A percentile compares a stretch with the other conserved stretches of the same genome.
Evolutionary conservation across 495 filamentous ascomycete genomes (phyloP).

Genomic region (Lophium mytilinum): DNA sequence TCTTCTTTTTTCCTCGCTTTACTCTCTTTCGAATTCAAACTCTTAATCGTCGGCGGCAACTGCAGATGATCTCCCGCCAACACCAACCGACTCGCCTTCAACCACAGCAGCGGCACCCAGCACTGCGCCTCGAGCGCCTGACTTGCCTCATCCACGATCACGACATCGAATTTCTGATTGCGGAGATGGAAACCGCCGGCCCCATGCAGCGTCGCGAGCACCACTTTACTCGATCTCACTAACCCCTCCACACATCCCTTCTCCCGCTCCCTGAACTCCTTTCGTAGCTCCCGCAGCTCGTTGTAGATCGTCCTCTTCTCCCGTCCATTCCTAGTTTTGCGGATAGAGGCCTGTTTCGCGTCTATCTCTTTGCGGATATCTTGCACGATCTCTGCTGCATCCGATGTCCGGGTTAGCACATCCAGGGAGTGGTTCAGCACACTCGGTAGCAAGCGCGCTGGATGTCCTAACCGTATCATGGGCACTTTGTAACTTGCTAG

Average conservation of each 20-base stretch:
- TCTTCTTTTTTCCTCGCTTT: conserved; percentile 19
- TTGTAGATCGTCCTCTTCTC: conserved; percentile 77
- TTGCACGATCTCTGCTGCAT: conserved; percentile 81
- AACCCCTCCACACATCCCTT: conserved; percentile 68
- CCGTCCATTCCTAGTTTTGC: conserved; percentile 71
- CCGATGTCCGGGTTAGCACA: conserved; percentile 82
- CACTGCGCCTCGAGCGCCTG: conserved; percentile 96
- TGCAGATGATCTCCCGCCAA: conserved; percentile 93
- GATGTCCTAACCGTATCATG: conserved; percentile 85
- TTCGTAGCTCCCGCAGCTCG: conserved; percentile 74
- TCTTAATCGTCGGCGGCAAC: conserved; percentile 90
- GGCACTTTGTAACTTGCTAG: conserved; percentile 75
- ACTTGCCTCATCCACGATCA: conserved; percentile 91
- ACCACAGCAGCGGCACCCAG: conserved; percentile 77
- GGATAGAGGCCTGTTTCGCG: conserved; percentile 76
- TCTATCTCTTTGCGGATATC: conserved; percentile 93
- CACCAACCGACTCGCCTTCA: conserved; percentile 67
- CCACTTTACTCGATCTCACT: conserved; percentile 70
- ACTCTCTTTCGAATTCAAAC: conserved; percentile 47
- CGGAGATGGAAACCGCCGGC: conserved; percentile 79
- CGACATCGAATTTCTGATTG: conserved; percentile 80
- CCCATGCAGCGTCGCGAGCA: conserved; percentile 87
- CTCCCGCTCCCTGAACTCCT: conserved; percentile 84
- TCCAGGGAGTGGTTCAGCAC: conserved; percentile 87
- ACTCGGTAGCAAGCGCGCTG: conserved; percentile 80